These are phyloP conservation scores for Porodaedalea pini DNA, from an alignment of 1,284 basidiomycete genomes.

Conservation along the genomic window DNA sequence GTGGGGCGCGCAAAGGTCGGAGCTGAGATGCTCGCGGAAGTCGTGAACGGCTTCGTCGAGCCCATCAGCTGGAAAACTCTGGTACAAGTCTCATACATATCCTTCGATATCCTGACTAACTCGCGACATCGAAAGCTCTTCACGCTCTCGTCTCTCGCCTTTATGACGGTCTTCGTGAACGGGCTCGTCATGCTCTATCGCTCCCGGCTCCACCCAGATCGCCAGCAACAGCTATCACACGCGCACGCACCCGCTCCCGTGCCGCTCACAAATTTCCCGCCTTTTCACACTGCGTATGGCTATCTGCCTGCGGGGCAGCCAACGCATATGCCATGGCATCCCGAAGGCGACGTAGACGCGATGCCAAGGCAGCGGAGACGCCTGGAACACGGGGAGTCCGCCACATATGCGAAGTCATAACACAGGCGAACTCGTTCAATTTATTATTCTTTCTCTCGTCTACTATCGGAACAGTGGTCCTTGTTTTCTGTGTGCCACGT, in stretches of 20 bases:
- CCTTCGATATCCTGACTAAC: neutral
- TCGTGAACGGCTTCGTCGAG: conserved; percentile 95
- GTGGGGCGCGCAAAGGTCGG: conserved; percentile 87
- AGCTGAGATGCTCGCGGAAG: conserved; percentile 93
- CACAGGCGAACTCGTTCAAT: neutral
- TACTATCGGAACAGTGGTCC: too few relatives aligned
- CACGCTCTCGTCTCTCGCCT: conserved; percentile 73
- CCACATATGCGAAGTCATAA: neutral
- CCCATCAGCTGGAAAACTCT: conserved; percentile 96
- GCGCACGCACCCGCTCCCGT: neutral
- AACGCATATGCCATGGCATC: conserved; percentile 9
- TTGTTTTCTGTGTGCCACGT: too few relatives aligned
- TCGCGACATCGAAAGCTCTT: conserved; percentile 52
- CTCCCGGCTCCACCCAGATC: conserved; percentile 40
- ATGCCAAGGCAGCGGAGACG: conserved; percentile 17
- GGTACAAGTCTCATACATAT: conserved; percentile 42
- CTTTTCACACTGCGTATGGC: conserved; percentile 15
- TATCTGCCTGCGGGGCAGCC: conserved; percentile 10
- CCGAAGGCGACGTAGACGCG: conserved; percentile 12
- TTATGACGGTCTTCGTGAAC: conserved; percentile 82
- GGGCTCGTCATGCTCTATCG: conserved; percentile 75
- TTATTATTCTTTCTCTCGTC: neutral
- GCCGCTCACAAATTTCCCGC: conserved; percentile 12
- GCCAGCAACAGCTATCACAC: neutral
- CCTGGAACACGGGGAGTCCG: conserved; percentile 9